phyloP scores from a whole-genome alignment of 345 rosid species.

The Syzygium grande region DNA sequence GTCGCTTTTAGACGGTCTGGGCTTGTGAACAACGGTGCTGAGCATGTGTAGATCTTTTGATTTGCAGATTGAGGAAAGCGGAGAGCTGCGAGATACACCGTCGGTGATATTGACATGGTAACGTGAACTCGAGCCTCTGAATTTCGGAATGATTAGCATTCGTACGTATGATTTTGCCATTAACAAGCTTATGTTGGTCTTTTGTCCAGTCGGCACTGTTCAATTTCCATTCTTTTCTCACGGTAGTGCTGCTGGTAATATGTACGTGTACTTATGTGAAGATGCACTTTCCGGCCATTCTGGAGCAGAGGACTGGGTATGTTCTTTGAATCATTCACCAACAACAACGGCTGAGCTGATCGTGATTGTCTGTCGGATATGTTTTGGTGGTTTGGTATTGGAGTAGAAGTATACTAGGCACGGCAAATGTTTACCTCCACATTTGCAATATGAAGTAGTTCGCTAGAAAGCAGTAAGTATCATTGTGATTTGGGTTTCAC shows the following conservation, averaged over 20 bases:
- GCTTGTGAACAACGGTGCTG: not conserved
- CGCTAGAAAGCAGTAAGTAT: not conserved
- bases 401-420: not conserved
- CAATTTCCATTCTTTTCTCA: slow-evolving; percentile 87
- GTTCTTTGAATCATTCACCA: not conserved
- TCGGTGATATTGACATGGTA: not conserved
- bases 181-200: not conserved
- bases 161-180: not conserved
- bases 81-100: not conserved
- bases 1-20: not conserved
- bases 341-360: not conserved
- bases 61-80: not conserved
- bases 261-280: slow-evolving; percentile 88
- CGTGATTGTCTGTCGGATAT: not conserved
- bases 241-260: slow-evolving; percentile 80
- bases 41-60: not conserved
- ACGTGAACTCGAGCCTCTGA: not conserved
- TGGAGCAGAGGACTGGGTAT: slow-evolving; percentile 93
- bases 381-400: not conserved
- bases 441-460: not conserved
- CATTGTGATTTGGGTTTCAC: not conserved
- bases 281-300: slow-evolving; percentile 94
- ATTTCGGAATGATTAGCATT: not conserved
- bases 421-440: not conserved
- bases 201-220: slow-evolving; percentile 74